Base-by-base conservation (phyloP, 441 rosid genomes). In the Pelargonium myrrhifolium region DNA sequence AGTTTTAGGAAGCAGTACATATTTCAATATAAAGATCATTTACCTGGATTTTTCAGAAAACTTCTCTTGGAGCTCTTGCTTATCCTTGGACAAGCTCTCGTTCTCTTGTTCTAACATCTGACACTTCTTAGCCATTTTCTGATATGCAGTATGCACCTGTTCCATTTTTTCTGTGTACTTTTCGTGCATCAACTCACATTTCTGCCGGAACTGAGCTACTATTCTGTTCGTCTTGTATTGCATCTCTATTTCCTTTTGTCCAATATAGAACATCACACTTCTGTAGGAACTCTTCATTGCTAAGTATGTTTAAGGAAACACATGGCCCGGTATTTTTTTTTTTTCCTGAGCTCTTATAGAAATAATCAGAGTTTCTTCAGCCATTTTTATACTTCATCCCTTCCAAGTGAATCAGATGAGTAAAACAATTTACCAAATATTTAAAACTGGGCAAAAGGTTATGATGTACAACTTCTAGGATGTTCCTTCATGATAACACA, bases 271-370 rank as follows among this genome's bases (percentile, higher is more conserved):
- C 97, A 88, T 89, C 71, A 92, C 89, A 67, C 97, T 86, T 81
- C 88, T 84, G 73, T 92, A 89, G 76, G 96, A 85, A 81, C 90
- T 87, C 86, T 88, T 94, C 99, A 94, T 89, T 79, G 87, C 96
- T 94, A 65, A 20, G 65, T 68, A 72, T 65, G 68, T 64, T 79
- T 65, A 84, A 87, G 95, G 82, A 79, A 61, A 66, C 18, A 56
- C 72, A 65, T 2, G 65, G 68, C 21, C 58, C 4, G 12, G 56
- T 35, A 51, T n/a, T n/a, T n/a, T n/a, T 59, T 61, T 62, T 21
- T 69, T 64, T 62, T 64, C n/a, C 24, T 49, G 60, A 21, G 22
- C 39, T 42, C 22, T 60, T 66, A 61, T 21, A 65, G 10, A 58
- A 68, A 10, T 43, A 20, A 70, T 21, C 64, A 31, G 47, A 56